These are phyloP conservation scores for Cercospora nicotianae DNA, from an alignment of 2,329 filamentous ascomycete genomes.

Conservation along the genomic window DNA sequence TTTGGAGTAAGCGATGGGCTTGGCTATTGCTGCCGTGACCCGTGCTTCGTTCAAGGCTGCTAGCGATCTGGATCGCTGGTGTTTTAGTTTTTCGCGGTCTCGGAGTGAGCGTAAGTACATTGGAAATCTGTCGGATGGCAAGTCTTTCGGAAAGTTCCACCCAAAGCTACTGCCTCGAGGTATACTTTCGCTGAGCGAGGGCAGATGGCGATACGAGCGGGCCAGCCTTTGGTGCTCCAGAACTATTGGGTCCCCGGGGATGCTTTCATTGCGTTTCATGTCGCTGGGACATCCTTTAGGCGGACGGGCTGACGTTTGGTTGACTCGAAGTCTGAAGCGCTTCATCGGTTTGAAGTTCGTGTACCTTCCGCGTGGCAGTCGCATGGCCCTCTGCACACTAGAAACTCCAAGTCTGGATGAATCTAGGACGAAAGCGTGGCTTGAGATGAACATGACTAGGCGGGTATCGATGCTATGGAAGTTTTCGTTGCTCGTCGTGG, in stretches of 20 bases:
- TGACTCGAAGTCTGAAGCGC: neutral
- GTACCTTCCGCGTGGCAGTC: neutral
- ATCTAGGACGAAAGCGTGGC: neutral
- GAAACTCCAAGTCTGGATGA: neutral
- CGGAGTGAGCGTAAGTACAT: too few species aligned
- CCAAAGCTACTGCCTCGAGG: neutral
- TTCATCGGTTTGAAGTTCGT: neutral
- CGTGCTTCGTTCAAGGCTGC: neutral
- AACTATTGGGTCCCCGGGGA: neutral
- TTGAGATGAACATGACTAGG: neutral
- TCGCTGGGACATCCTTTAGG: neutral
- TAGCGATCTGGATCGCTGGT: neutral
- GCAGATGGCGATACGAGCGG: neutral
- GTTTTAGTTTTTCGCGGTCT: rapidly evolving
- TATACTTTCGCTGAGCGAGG: neutral
- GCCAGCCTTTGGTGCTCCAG: neutral
- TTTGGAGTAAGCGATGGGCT: neutral
- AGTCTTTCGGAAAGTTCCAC: neutral
- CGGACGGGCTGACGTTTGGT: neutral
- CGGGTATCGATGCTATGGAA: too few species aligned
- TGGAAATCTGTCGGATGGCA: too few species aligned
- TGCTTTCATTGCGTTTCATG: neutral
- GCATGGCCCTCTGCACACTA: neutral
- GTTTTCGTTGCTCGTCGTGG: too few species aligned
- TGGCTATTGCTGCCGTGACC: neutral